Evolutionary conservation across 768 basidiomycete species (phyloP).

Genomic region (Dacryopinax spathularia): DNA sequence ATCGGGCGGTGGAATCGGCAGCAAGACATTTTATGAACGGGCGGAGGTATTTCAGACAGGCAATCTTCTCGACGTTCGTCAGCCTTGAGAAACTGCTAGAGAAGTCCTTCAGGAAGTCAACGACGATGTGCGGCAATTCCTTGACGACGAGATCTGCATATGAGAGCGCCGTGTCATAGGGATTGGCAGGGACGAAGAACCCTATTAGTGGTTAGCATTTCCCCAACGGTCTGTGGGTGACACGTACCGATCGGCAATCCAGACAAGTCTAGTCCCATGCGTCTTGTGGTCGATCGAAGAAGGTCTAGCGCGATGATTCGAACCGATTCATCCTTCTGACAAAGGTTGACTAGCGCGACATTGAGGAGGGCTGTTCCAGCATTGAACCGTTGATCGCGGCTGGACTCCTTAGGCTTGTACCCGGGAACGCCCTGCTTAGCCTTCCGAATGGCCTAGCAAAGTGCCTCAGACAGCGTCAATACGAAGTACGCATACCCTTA

Average conservation of each 20-base stretch:
- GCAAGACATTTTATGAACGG: conserved; percentile 81
- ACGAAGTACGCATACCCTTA: conserved; percentile 15
- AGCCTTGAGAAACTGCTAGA: conserved; percentile 37
- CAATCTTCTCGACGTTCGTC: conserved; percentile 39
- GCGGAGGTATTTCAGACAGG: conserved; percentile 65
- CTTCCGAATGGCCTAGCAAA: conserved; percentile 47
- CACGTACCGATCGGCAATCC: neutral
- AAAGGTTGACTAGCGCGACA: conserved; percentile 66
- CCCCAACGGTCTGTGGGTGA: neutral
- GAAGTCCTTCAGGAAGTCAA: conserved; percentile 84
- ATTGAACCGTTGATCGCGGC: neutral
- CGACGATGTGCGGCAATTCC: conserved; percentile 49
- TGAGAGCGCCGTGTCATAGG: conserved; percentile 16
- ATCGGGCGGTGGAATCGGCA: neutral
- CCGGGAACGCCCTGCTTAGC: conserved; percentile 37
- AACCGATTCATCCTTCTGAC: conserved; percentile 59
- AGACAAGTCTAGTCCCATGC: neutral
- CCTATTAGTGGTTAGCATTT: conserved; percentile 27
- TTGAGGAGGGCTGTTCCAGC: conserved; percentile 54
- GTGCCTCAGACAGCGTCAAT: neutral
- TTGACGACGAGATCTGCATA: conserved; percentile 13
- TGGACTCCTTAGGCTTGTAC: neutral
- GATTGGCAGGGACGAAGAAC: conserved; percentile 55
- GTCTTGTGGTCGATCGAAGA: conserved; percentile 28
- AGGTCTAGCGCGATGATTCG: conserved; percentile 68